Conservation (phyloP, 2,329 filamentous ascomycete species). For the Curvularia sp. region DNA sequence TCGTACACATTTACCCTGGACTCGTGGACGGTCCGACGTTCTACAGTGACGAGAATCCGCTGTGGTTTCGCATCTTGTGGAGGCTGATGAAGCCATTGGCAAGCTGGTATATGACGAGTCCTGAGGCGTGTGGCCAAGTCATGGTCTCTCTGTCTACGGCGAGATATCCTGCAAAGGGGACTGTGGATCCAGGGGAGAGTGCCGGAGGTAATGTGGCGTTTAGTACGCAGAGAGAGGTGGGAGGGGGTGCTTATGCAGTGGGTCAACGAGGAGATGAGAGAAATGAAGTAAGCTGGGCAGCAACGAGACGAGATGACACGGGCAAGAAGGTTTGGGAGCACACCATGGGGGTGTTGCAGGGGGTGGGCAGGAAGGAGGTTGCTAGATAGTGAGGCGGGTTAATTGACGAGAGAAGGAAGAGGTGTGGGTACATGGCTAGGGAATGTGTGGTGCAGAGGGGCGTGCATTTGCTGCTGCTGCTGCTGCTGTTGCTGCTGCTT, state of each 20-base stretch:
- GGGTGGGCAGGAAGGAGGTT: not conserved
- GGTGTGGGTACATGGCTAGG: too few species aligned
- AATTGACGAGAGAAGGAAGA: not conserved
- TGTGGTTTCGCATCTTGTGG: constrained; percentile 43
- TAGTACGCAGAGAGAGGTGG: constrained; percentile 31
- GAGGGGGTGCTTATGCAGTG: constrained; percentile 40
- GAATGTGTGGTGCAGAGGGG: not conserved
- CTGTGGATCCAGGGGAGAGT: constrained; percentile 17
- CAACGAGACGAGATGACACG: constrained; percentile 34
- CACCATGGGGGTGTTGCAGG: constrained; percentile 29
- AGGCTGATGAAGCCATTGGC: constrained; percentile 35
- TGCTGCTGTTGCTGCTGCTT: not conserved
- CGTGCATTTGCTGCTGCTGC: not conserved
- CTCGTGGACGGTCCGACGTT: constrained; percentile 45
- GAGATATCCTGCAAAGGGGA: constrained; percentile 32
- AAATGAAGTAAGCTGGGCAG: constrained; percentile 27
- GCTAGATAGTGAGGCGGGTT: not conserved
- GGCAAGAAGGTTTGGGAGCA: constrained; percentile 44
- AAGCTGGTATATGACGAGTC: constrained; percentile 30
- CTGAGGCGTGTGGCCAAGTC: constrained; percentile 42
- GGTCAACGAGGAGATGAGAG: constrained; percentile 32
- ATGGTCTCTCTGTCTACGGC: constrained; percentile 42
- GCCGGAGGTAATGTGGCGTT: constrained; percentile 15
- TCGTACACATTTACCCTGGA: constrained; percentile 45
- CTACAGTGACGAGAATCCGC: constrained; percentile 31